These are phyloP conservation scores for Forsythia suspensa DNA, from an alignment of 257 asterid species.

Conservation along the genomic window DNA sequence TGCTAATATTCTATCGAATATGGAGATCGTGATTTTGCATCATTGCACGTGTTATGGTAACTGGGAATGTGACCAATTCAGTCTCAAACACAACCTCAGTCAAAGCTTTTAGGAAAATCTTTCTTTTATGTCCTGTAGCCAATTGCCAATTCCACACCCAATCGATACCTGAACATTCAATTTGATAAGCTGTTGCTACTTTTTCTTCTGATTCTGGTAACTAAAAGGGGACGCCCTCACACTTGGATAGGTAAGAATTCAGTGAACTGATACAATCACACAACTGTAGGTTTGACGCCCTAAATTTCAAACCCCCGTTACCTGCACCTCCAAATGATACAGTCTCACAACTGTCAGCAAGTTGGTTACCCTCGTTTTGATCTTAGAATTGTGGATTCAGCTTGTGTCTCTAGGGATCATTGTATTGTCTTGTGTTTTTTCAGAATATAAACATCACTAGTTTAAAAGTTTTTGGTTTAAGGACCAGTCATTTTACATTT, in stretches of 20 bases:
- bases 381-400: background rate
- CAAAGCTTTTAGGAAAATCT: background rate
- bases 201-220: background rate
- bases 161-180: background rate
- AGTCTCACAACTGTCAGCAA: background rate
- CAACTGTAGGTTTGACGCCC: background rate
- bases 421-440: background rate
- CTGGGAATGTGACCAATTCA: background rate
- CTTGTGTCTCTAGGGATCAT: background rate
- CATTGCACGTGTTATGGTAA: background rate
- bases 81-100: background rate
- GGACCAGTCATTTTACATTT: background rate
- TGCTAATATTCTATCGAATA: background rate
- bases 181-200: background rate
- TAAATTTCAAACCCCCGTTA: background rate
- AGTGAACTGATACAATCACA: background rate
- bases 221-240: background rate
- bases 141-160: background rate
- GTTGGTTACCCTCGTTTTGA: background rate
- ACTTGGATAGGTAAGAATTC: background rate
- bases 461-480: conserved; percentile 14
- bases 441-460: background rate
- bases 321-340: background rate
- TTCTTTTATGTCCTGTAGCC: background rate
- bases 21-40: background rate